phyloP scores from a whole-genome alignment of 352 stramenopile species.

The Globisporangium yorkense region DNA sequence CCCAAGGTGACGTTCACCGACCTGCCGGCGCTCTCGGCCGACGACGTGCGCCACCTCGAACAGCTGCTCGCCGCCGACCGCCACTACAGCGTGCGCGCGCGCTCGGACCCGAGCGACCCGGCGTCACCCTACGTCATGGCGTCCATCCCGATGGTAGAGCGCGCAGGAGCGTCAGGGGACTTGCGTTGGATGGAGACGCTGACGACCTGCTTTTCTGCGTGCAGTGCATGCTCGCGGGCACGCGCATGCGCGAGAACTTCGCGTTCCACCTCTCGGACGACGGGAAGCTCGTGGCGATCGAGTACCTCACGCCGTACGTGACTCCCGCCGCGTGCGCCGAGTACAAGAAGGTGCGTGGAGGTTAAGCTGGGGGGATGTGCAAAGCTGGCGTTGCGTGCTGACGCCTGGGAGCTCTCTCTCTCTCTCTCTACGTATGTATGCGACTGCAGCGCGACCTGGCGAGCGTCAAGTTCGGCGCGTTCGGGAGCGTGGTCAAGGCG shows the following conservation, averaged over 20 bases:
- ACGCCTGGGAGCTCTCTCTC: background rate
- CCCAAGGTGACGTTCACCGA: slow-evolving; percentile 55
- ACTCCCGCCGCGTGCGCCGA: slow-evolving; percentile 28
- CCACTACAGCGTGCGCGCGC: slow-evolving; percentile 66
- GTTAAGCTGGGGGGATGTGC: background rate
- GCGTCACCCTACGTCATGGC: slow-evolving; percentile 66
- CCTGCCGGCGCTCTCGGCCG: slow-evolving; percentile 32
- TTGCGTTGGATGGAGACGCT: background rate
- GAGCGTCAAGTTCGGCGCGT: slow-evolving; percentile 49
- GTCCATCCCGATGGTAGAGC: slow-evolving; percentile 57
- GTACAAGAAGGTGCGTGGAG: slow-evolving; percentile 37
- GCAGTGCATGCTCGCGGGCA: slow-evolving; percentile 68
- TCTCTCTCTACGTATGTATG: too few species aligned
- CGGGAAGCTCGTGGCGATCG: slow-evolving; percentile 73
- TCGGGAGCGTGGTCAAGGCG: slow-evolving; percentile 49
- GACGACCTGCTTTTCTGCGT: background rate
- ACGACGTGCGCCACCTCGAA: slow-evolving; percentile 45
- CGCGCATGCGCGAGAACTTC: slow-evolving; percentile 72
- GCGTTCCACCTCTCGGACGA: slow-evolving; percentile 76
- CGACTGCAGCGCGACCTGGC: slow-evolving; percentile 36
- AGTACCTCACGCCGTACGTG: slow-evolving; percentile 72
- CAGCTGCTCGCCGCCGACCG: slow-evolving; percentile 35
- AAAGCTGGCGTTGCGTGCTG: background rate
- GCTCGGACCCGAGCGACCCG: slow-evolving; percentile 48
- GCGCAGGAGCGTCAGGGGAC: background rate